Conservation (phyloP, 768 basidiomycete genomes). For the Tephrocybe sp. region DNA sequence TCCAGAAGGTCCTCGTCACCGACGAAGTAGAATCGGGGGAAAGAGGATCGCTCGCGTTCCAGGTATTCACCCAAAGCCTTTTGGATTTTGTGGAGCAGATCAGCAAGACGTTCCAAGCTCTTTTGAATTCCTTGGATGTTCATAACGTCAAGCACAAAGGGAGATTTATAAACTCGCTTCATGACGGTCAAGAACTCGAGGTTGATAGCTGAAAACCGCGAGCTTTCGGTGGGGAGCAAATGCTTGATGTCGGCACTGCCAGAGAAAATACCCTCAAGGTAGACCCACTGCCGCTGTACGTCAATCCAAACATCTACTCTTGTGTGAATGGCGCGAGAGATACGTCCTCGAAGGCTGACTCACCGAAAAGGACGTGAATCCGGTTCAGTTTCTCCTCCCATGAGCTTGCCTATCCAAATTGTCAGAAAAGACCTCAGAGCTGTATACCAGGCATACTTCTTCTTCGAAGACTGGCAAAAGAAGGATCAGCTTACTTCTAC, state of each 20-base stretch:
- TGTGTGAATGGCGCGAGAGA: slow-evolving; percentile 7
- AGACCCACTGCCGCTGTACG: slow-evolving; percentile 99
- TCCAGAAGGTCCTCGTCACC: slow-evolving; percentile 98
- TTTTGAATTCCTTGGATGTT: slow-evolving; percentile 97
- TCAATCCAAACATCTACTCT: slow-evolving; percentile 94
- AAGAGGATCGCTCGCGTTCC: slow-evolving; percentile 94
- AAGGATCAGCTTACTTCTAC: not conserved
- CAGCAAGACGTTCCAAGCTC: slow-evolving; percentile 93
- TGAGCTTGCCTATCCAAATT: slow-evolving; percentile 58
- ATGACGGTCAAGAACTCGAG: slow-evolving; percentile 96
- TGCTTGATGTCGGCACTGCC: slow-evolving; percentile 99
- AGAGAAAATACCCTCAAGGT: slow-evolving; percentile 99
- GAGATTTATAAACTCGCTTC: slow-evolving; percentile 99
- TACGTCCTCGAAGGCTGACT: slow-evolving; percentile 15
- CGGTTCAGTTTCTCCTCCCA: slow-evolving; percentile 98
- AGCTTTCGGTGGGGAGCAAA: slow-evolving; percentile 92
- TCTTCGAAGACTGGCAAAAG: slow-evolving; percentile 73
- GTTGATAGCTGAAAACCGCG: slow-evolving; percentile 99
- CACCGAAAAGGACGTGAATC: slow-evolving; percentile 94
- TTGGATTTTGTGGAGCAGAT: slow-evolving; percentile 96
- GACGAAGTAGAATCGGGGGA: slow-evolving; percentile 99
- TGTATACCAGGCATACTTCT: slow-evolving; percentile 47
- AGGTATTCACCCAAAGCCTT: slow-evolving; percentile 99
- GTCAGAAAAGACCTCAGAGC: slow-evolving; percentile 9
- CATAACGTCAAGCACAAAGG: slow-evolving; percentile 95